These are phyloP conservation scores for Batrachochytrium dendrobatidis DNA, from an alignment of 371 early-diverging fungal genomes.

Conservation along the genomic window DNA sequence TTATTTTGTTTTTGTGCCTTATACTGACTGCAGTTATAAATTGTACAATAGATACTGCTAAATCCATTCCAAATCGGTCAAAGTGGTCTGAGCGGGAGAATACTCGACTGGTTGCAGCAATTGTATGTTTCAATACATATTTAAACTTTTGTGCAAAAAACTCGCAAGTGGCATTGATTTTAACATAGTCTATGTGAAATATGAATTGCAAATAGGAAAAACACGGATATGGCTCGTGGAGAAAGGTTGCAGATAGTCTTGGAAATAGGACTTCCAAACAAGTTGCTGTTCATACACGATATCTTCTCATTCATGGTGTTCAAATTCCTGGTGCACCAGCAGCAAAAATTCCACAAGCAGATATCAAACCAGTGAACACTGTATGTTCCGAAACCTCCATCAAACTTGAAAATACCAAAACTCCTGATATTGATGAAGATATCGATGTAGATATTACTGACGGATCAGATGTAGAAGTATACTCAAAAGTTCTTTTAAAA, in stretches of 20 bases:
- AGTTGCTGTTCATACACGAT: constrained; percentile 62
- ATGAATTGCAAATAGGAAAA: constrained; percentile 26
- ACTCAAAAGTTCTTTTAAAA: too few species aligned
- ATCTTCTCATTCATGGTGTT: constrained; percentile 33
- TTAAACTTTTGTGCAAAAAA: too few species aligned
- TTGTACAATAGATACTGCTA: neutral
- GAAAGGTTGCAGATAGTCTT: constrained; percentile 44
- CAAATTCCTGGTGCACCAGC: neutral
- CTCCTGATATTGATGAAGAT: constrained; percentile 37
- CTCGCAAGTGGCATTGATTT: too few species aligned
- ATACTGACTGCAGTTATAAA: too few species aligned
- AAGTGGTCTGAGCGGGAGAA: constrained; percentile 48
- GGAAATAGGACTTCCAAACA: constrained; percentile 55
- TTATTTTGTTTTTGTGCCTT: too few species aligned
- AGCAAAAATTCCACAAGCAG: constrained; percentile 7
- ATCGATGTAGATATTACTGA: constrained; percentile 37
- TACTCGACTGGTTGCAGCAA: constrained; percentile 31
- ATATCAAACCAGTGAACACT: neutral
- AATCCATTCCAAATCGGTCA: constrained; percentile 54
- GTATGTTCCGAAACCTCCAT: neutral
- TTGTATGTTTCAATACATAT: too few species aligned
- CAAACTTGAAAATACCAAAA: neutral
- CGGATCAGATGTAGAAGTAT: constrained; percentile 20
- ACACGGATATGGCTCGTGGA: constrained; percentile 63
- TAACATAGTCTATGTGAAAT: constrained; percentile 13